Percentiles rank a stretch among this genome's conserved stretches.
phyloP scores from a whole-genome alignment of 768 basidiomycete genomes.

The Termitomyces bulborhizus region DNA sequence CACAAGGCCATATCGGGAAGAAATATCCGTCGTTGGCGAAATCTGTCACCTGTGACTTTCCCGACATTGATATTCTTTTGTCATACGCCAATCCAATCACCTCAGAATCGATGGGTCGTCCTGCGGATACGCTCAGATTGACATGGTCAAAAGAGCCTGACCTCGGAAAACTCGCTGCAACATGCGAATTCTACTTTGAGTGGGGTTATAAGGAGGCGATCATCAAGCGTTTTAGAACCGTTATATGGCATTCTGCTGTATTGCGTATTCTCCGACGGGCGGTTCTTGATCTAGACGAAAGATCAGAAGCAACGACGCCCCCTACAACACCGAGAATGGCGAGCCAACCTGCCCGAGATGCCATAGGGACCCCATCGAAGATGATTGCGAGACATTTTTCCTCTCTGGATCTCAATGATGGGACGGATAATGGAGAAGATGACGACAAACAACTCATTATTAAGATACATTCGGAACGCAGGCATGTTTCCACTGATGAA shows the following conservation, averaged over 20 bases:
- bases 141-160: conserved; percentile 59
- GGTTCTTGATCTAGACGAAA: conserved; percentile 43
- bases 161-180: conserved; percentile 61
- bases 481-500: conserved; percentile 65
- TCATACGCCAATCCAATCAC: conserved; percentile 79
- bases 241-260: conserved; percentile 74
- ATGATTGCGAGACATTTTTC: conserved; percentile 55
- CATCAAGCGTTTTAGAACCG: conserved; percentile 75
- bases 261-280: conserved; percentile 66
- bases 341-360: conserved; percentile 16
- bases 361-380: conserved; percentile 44
- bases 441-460: conserved; percentile 43
- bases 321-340: conserved; percentile 37
- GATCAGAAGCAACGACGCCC: background rate
- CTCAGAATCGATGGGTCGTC: conserved; percentile 50
- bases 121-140: conserved; percentile 27
- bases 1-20: conserved; percentile 52
- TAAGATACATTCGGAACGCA: conserved; percentile 60
- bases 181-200: conserved; percentile 87
- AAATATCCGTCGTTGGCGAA: conserved; percentile 64
- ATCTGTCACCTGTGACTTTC: conserved; percentile 60
- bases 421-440: conserved; percentile 26
- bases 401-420: conserved; percentile 29
- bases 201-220: conserved; percentile 86
- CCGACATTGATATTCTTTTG: conserved; percentile 64